Evolutionary conservation across 768 basidiomycete genomes (phyloP), one percentile per base, ranked within the genome.

Genomic region (Mycena polygramma): DNA sequence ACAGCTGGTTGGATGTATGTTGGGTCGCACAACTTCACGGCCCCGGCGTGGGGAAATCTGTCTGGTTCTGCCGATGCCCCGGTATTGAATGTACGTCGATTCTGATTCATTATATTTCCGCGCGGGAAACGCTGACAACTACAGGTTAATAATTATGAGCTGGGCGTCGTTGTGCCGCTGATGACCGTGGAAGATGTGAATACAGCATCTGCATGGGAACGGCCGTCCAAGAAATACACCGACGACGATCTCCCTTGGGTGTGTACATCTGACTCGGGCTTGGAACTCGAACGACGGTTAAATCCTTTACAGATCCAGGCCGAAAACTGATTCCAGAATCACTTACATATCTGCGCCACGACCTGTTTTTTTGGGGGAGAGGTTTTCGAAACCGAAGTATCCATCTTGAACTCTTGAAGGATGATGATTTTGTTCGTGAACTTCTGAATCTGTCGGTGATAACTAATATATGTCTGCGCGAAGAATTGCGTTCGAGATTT

Each of bases 21-120:
- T 10, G 95, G 95, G 35, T 96, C 94, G 65, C 95, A 96, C 78
- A 97, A 97, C 77, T 96, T 97, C 80, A 96, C 95, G 8, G 89
- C 91, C 0, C 91, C 94, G 5, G 96, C 96, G 3, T 98, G 96
- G 96, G 94, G 94, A 10, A 94, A 86, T 17, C 77, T 94, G 54
- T 91, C 90, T 8, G 91, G 93, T 6, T 89, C 91, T 11, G 85
- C 81, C 2, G 94, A 93, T 75, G 91, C 87, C 68, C 94, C 94
- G 2, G 79, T 87, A 20, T 77, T 95, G 58, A 95, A 93, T 74
- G 94, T 94, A 74, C 61, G 91, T 81, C 36, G 39, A 60, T 55
- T 68, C 57, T 35, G 7, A 7, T 24, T 37, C 14, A 2, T 13
- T 1, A 35, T 20, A 17, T 41, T 11, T 41, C 41, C 41, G 41